Conservation (phyloP, 1,284 basidiomycete genomes). For the Ceratobasidium sp. region DNA sequence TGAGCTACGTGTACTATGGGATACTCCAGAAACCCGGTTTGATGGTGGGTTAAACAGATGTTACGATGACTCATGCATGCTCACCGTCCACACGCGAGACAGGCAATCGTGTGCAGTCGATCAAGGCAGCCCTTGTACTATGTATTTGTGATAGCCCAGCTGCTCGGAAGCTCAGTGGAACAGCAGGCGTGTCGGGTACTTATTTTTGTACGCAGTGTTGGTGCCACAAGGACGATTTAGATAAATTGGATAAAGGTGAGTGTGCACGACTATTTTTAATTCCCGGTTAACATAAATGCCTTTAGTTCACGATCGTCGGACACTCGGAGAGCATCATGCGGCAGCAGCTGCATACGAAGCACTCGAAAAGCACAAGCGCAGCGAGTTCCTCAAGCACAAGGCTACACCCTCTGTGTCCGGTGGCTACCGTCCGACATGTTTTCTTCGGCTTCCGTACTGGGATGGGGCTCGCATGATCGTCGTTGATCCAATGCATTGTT, state of each 20-base stretch:
- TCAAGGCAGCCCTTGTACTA: constrained; percentile 26
- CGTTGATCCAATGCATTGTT: constrained; percentile 40
- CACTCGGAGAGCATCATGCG: constrained; percentile 6
- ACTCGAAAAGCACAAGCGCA: constrained; percentile 10
- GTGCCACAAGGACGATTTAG: constrained; percentile 32
- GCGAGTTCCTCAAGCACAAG: constrained; percentile 21
- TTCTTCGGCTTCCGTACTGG: constrained; percentile 38
- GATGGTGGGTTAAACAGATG: too few relatives aligned
- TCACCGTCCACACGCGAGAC: neutral
- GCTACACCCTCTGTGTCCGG: neutral
- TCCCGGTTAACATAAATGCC: neutral
- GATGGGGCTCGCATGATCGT: constrained; percentile 38
- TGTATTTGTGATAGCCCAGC: constrained; percentile 37
- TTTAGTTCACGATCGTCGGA: constrained; percentile 10
- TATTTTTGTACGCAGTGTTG: constrained; percentile 34
- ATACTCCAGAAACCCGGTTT: neutral
- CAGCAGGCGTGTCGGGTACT: constrained; percentile 8
- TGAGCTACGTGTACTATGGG: constrained; percentile 26
- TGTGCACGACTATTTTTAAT: neutral
- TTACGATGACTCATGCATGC: too few relatives aligned
- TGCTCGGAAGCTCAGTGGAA: constrained; percentile 29
- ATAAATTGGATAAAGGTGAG: constrained; percentile 7
- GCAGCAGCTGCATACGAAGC: constrained; percentile 24
- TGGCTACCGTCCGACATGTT: constrained; percentile 11
- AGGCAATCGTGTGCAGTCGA: constrained; percentile 7